phyloP scores from a whole-genome alignment of 2,329 filamentous ascomycete genomes.

The Coniochaeta sp. region DNA sequence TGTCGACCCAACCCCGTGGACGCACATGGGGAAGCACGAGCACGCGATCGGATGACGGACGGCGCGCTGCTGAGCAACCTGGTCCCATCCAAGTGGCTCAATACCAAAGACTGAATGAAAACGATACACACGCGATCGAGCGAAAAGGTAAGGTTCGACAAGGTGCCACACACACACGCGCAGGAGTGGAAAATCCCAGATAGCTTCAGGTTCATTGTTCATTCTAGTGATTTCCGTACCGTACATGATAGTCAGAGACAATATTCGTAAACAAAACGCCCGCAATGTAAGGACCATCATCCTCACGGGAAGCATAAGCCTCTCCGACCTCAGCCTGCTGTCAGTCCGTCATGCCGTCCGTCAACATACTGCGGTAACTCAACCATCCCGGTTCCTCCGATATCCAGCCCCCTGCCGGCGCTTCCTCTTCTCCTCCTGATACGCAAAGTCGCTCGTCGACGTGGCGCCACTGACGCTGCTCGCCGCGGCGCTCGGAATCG shows the following conservation, averaged over 20 bases:
- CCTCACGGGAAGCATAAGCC: too few species aligned
- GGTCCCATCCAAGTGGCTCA: not conserved
- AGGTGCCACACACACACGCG: too few species aligned
- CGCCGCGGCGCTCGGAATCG: conserved; percentile 32
- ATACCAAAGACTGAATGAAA: not conserved
- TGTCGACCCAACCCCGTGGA: not conserved
- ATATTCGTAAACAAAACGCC: not conserved
- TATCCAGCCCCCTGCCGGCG: conserved; percentile 26
- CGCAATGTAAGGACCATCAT: not conserved
- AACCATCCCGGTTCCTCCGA: conserved; percentile 16
- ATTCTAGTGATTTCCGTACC: not conserved
- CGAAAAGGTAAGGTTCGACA: too few species aligned
- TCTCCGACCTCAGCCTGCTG: too few species aligned
- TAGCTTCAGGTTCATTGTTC: not conserved
- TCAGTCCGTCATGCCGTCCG: too few species aligned
- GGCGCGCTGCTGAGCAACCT: not conserved
- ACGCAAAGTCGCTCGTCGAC: conserved; percentile 24
- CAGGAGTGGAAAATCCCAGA: not conserved
- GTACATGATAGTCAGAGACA: not conserved
- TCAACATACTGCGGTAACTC: too few species aligned
- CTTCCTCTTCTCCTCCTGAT: conserved; percentile 35
- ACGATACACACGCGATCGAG: too few species aligned
- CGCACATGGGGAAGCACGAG: not conserved
- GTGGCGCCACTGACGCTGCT: conserved; percentile 18
- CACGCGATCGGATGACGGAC: not conserved